Percentiles rank a stretch among this genome's conserved stretches.
Evolutionary conservation across 768 basidiomycete species (phyloP).

Genomic region (Tulasnella sp.): DNA sequence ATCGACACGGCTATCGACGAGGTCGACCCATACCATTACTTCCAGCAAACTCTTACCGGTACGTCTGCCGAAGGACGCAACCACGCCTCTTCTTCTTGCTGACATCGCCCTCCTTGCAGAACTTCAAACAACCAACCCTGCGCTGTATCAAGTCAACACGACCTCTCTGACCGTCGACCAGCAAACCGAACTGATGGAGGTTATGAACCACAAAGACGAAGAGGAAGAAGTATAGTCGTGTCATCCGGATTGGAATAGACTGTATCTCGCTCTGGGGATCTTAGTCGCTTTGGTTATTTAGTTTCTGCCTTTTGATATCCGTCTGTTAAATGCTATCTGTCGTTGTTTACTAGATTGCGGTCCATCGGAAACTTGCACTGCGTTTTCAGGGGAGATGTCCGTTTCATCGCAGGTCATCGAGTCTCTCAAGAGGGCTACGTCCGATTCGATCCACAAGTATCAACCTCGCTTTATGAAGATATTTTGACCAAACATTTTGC

Average conservation of each 20-base stretch:
- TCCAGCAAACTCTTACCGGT: constrained; percentile 73
- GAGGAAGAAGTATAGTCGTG: neutral
- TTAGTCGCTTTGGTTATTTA: neutral
- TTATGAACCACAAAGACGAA: constrained; percentile 53
- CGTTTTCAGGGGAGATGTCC: no score
- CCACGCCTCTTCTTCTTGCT: neutral
- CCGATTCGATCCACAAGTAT: no score
- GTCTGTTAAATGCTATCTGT: neutral
- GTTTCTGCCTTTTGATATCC: neutral
- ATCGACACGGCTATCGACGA: constrained; percentile 75
- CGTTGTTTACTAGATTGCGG: neutral
- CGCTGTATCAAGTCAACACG: constrained; percentile 60
- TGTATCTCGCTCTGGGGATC: neutral
- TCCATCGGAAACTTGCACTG: no score
- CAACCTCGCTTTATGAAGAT: no score
- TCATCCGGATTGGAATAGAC: neutral
- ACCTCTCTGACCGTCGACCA: constrained; percentile 61
- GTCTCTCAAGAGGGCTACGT: no score
- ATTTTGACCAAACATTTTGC: no score
- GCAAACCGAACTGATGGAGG: constrained; percentile 73
- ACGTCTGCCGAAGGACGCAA: constrained; percentile 20
- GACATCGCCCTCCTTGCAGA: constrained; percentile 28
- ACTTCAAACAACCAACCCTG: constrained; percentile 62
- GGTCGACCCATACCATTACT: constrained; percentile 64
- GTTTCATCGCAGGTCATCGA: no score